Evolutionary conservation across 192 early-diverging fungal genomes (phyloP).

Genomic region (Pilaira anomala): DNA sequence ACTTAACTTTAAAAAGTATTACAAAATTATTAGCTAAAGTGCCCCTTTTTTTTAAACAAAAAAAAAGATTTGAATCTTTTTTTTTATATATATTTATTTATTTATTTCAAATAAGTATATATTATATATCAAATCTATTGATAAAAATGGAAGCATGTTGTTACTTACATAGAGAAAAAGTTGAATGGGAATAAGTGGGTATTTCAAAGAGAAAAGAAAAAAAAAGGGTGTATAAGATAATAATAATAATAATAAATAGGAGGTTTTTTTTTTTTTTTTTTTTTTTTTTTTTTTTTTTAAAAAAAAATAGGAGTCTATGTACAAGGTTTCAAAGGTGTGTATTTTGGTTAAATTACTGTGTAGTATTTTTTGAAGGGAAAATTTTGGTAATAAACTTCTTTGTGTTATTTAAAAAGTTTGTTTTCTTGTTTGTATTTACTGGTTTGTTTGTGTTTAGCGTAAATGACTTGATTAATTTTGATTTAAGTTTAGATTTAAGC

Average conservation of each 20-base stretch:
- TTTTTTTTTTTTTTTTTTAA: background rate
- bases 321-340: constrained; percentile 6
- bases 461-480: too few relatives aligned
- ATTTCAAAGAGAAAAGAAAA: constrained; percentile 14
- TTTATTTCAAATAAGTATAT: background rate
- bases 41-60: constrained; percentile 8
- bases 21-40: constrained; percentile 1
- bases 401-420: too few relatives aligned
- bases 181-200: constrained; percentile 2
- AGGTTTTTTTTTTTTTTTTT: constrained; percentile 6
- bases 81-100: background rate
- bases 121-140: background rate
- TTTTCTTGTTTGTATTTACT: too few relatives aligned
- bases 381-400: too few relatives aligned
- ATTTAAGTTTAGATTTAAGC: too few relatives aligned
- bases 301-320: constrained; percentile 8
- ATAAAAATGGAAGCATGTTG: constrained; percentile 5
- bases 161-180: constrained; percentile 7
- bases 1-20: too few relatives aligned
- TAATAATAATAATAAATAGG: constrained; percentile 4
- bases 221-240: constrained; percentile 1
- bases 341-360: constrained; percentile 13
- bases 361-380: constrained; percentile 11
- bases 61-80: background rate
- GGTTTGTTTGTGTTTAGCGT: too few relatives aligned